phyloP scores from a whole-genome alignment of 495 filamentous ascomycete species.

The Penicillium waksmanii region DNA sequence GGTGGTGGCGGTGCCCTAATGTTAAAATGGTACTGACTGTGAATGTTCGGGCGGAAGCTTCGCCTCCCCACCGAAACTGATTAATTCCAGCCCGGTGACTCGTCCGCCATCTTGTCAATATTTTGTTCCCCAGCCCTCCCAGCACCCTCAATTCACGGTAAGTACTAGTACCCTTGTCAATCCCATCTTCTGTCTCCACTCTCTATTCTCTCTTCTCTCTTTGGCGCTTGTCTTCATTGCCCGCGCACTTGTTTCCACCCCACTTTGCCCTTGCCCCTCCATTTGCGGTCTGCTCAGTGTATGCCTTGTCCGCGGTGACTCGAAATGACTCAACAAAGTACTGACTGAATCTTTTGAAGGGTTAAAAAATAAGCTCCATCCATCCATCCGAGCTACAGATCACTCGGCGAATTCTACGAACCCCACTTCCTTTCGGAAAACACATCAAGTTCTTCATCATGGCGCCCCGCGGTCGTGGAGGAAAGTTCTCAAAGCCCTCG shows the following conservation, averaged over 20 bases:
- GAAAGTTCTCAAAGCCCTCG: slow-evolving; percentile 92
- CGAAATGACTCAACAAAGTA: neutral
- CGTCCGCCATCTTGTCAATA: neutral
- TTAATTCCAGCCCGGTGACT: slow-evolving; percentile 18
- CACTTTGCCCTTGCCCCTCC: no score
- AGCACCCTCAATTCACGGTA: neutral
- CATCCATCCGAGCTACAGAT: no score
- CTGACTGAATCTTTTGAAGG: neutral
- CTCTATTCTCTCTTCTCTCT: slow-evolving; percentile 5
- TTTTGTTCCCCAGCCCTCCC: neutral
- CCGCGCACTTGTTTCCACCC: no score
- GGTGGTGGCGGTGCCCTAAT: neutral
- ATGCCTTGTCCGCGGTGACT: neutral
- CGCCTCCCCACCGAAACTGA: slow-evolving; percentile 8
- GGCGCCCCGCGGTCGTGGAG: slow-evolving; percentile 70
- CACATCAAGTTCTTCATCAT: slow-evolving; percentile 29
- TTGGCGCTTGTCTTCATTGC: neutral
- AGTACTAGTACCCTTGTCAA: neutral
- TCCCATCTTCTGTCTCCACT: neutral
- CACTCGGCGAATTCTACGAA: neutral
- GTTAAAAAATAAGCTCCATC: no score
- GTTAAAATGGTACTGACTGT: no score
- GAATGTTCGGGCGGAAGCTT: neutral
- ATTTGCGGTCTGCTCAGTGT: no score
- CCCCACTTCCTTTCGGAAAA: neutral